Conservation (phyloP, 192 early-diverging fungal genomes). For the Coemansia sp. region DNA sequence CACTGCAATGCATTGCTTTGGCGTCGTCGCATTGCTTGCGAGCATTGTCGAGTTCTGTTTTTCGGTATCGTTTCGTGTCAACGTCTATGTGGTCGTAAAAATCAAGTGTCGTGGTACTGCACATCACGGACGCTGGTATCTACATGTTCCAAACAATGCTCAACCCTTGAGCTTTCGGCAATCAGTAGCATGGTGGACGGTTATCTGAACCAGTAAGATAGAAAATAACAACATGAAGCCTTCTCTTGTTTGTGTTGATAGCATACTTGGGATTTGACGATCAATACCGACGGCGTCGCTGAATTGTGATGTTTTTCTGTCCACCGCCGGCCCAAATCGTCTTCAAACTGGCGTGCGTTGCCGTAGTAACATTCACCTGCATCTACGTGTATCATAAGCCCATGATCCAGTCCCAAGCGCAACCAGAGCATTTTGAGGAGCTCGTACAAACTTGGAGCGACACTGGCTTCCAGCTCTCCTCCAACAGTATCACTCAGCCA, state of each 20-base stretch:
- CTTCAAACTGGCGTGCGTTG: not conserved
- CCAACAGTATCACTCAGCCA: slow-evolving; percentile 15
- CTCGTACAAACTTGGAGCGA: not conserved
- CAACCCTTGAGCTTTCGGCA: too few relatives aligned
- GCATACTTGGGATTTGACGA: not conserved
- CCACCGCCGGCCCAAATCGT: slow-evolving; percentile 5
- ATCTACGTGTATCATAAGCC: not conserved
- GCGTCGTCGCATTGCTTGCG: not conserved
- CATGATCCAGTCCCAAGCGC: not conserved
- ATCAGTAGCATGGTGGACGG: too few relatives aligned
- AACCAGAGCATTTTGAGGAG: not conserved
- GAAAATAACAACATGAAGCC: too few relatives aligned
- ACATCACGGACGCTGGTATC: slow-evolving; percentile 15
- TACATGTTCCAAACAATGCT: not conserved
- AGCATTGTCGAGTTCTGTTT: not conserved
- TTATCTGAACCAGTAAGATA: too few relatives aligned
- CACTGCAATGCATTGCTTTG: slow-evolving; percentile 1
- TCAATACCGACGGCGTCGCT: slow-evolving; percentile 1
- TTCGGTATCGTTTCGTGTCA: slow-evolving; percentile 2
- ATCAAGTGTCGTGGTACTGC: not conserved
- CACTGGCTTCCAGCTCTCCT: not conserved
- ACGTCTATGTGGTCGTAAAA: not conserved
- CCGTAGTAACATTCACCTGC: not conserved
- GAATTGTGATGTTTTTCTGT: not conserved
- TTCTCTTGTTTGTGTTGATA: too few relatives aligned